These are phyloP conservation scores for Fusarium oligoseptatum DNA, from an alignment of 2,329 filamentous ascomycete genomes.

Conservation along the genomic window DNA sequence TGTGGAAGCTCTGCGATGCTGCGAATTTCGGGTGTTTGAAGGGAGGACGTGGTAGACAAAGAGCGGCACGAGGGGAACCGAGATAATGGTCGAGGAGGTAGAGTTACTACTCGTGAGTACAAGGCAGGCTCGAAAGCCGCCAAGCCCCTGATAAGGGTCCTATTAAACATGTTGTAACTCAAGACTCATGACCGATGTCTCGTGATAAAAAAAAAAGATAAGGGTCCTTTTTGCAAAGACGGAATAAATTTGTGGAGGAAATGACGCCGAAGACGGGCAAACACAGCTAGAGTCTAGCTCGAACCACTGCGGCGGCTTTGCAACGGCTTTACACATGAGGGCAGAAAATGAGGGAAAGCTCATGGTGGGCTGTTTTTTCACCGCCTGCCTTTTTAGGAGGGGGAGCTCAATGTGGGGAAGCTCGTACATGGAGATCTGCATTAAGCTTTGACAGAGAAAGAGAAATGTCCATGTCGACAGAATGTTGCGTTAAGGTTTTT, in stretches of 20 bases:
- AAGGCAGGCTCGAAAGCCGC: slow-evolving; percentile 17
- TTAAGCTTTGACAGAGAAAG: neutral
- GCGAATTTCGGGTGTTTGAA: slow-evolving; percentile 51
- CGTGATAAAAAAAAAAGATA: neutral
- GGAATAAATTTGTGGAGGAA: slow-evolving; percentile 24
- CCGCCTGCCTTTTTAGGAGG: slow-evolving; percentile 38
- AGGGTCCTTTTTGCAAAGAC: slow-evolving; percentile 11
- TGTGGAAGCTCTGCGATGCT: slow-evolving; percentile 52
- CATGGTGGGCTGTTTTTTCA: slow-evolving; percentile 35
- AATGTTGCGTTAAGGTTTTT: neutral
- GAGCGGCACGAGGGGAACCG: slow-evolving; percentile 44
- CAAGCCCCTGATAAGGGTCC: slow-evolving; percentile 28
- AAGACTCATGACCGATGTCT: slow-evolving; percentile 22
- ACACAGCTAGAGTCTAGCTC: slow-evolving; percentile 1
- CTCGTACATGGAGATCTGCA: neutral
- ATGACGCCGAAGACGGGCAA: slow-evolving; percentile 35
- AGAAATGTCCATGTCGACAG: neutral
- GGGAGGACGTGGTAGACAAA: slow-evolving; percentile 63
- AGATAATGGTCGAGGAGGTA: slow-evolving; percentile 3
- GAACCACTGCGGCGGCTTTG: slow-evolving; percentile 20
- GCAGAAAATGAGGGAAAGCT: slow-evolving; percentile 36
- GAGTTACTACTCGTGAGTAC: neutral
- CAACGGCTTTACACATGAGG: slow-evolving; percentile 13
- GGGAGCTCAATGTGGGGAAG: slow-evolving; percentile 2
- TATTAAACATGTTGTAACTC: slow-evolving; percentile 40